Percentiles rank a stretch among this genome's conserved stretches.
These are phyloP conservation scores for Fremontodendron californicum DNA, from an alignment of 345 rosid species.

Conservation along the genomic window DNA sequence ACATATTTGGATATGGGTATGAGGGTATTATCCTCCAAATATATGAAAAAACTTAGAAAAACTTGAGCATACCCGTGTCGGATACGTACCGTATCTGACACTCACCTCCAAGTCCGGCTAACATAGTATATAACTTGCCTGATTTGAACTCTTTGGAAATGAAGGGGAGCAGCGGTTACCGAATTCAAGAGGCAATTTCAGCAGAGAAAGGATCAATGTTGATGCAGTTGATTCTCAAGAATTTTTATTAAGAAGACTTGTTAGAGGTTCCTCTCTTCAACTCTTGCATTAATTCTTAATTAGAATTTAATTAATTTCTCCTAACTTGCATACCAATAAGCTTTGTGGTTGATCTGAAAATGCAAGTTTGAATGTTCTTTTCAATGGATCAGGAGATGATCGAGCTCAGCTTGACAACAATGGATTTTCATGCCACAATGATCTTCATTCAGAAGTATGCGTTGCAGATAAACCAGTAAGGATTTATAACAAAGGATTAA, in stretches of 20 bases:
- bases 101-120: too few species aligned
- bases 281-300: too few species aligned
- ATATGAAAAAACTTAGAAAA: too few species aligned
- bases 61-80: too few species aligned
- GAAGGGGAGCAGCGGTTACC: neutral
- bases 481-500: constrained; percentile 16
- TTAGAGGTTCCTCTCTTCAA: neutral
- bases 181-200: neutral
- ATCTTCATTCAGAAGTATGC: constrained; percentile 24
- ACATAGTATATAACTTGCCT: neutral
- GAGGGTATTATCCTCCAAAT: too few species aligned
- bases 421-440: constrained; percentile 30
- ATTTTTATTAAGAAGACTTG: neutral
- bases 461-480: constrained; percentile 25
- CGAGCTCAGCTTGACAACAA: constrained; percentile 12
- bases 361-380: too few species aligned
- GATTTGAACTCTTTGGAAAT: neutral
- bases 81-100: too few species aligned
- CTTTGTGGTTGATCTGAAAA: too few species aligned
- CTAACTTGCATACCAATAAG: too few species aligned
- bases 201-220: neutral
- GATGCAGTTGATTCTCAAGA: neutral
- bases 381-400: constrained; percentile 26
- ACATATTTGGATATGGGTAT: too few species aligned
- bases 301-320: neutral